phyloP scores from a whole-genome alignment of 163 green algal genomes.

The Prototheca wickerhamii region DNA sequence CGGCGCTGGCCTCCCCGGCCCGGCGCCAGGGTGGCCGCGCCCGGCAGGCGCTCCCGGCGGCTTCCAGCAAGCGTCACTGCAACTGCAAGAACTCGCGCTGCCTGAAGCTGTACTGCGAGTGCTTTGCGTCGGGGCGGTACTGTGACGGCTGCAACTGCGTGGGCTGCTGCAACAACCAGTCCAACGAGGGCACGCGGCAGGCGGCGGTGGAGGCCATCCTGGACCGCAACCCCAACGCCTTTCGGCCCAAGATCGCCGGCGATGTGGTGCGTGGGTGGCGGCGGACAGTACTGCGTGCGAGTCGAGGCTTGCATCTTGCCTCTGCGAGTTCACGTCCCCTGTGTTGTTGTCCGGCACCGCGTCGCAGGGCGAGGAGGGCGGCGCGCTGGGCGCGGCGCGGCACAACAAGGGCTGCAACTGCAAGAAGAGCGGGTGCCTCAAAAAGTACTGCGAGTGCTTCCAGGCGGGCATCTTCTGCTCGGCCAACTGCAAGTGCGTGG shows the following conservation, averaged over 20 bases:
- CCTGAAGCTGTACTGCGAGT: conserved; percentile 96
- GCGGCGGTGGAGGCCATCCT: conserved; percentile 86
- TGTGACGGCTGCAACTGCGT: conserved; percentile 93
- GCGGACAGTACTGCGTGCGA: not conserved
- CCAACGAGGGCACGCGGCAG: conserved; percentile 70
- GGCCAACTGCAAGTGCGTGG: conserved; percentile 91
- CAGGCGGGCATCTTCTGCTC: conserved; percentile 84
- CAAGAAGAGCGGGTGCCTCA: conserved; percentile 80
- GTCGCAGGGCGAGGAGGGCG: conserved; percentile 4
- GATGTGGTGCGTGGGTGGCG: conserved; percentile 1
- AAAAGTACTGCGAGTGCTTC: conserved; percentile 97
- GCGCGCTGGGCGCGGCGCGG: conserved; percentile 6
- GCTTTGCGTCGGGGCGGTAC: conserved; percentile 89
- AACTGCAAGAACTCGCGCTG: conserved; percentile 84
- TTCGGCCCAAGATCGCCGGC: conserved; percentile 83
- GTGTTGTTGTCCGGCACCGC: too few species aligned
- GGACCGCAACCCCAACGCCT: conserved; percentile 94
- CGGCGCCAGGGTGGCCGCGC: not conserved
- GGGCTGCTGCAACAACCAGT: conserved; percentile 91
- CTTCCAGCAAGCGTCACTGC: conserved; percentile 47
- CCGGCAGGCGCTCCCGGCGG: not conserved
- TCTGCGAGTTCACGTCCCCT: too few species aligned
- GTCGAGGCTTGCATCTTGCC: not conserved
- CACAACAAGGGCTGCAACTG: conserved; percentile 81
- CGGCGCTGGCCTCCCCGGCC: not conserved